A percentile compares a stretch with the other conserved stretches of the same genome.
phyloP scores from a whole-genome alignment of 2,329 filamentous ascomycete genomes.

The Chaetomium sp. region DNA sequence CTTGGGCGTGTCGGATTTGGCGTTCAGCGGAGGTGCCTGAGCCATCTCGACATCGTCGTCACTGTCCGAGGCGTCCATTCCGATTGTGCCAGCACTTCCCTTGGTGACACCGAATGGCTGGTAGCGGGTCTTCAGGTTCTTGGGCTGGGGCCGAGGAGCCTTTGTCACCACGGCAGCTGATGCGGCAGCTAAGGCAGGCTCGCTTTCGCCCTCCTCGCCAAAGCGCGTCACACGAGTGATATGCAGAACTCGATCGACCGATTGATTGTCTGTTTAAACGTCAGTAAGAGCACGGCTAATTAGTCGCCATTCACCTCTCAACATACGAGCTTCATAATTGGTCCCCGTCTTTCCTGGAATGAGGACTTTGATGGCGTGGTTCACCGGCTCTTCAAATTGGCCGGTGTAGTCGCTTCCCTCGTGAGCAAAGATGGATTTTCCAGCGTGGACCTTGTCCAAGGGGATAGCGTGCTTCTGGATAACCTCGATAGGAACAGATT shows the following conservation, averaged over 20 bases:
- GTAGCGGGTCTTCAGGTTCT: constrained; percentile 67
- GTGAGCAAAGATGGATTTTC: constrained; percentile 61
- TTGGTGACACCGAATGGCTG: constrained; percentile 62
- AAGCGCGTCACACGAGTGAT: constrained; percentile 65
- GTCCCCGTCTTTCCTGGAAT: constrained; percentile 59
- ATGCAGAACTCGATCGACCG: constrained; percentile 63
- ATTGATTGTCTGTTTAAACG: constrained; percentile 43
- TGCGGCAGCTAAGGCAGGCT: constrained; percentile 15
- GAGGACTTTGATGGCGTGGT: constrained; percentile 58
- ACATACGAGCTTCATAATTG: constrained; percentile 58
- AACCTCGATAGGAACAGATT: constrained; percentile 67
- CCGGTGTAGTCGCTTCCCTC: constrained; percentile 65
- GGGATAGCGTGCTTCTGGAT: constrained; percentile 66
- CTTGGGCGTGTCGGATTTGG: constrained; percentile 28
- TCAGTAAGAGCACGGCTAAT: constrained; percentile 34
- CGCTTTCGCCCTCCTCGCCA: constrained; percentile 43
- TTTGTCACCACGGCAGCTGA: constrained; percentile 52
- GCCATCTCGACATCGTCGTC: constrained; percentile 52
- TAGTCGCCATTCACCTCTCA: background rate
- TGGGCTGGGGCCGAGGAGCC: constrained; percentile 64
- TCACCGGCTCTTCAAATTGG: constrained; percentile 55
- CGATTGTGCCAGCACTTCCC: constrained; percentile 42
- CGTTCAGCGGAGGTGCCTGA: constrained; percentile 39
- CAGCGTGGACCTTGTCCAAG: constrained; percentile 55
- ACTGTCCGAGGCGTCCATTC: constrained; percentile 46